A percentile compares a stretch with the other conserved stretches of the same genome.
These are phyloP conservation scores for Metarhizium guizhouense DNA, from an alignment of 2,329 filamentous ascomycete species.

Conservation along the genomic window DNA sequence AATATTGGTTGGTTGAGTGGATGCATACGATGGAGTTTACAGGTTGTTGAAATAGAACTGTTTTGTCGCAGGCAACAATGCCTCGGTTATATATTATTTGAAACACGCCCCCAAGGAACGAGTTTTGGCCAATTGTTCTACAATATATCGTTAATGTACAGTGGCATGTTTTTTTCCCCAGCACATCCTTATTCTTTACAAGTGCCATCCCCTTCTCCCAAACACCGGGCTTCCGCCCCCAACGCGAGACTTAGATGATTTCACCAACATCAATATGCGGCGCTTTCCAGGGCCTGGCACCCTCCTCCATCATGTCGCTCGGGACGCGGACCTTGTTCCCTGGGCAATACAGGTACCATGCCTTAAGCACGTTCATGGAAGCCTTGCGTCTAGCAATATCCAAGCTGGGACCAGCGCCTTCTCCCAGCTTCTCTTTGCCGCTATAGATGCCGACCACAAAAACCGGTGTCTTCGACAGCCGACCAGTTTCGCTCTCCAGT, in stretches of 20 bases:
- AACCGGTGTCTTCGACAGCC: slow-evolving; percentile 75
- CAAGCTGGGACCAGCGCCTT: slow-evolving; percentile 73
- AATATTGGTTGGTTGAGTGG: not conserved
- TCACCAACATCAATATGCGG: slow-evolving; percentile 64
- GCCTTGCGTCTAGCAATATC: slow-evolving; percentile 71
- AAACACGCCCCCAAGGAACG: not conserved
- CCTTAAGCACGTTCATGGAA: slow-evolving; percentile 76
- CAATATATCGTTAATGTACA: slow-evolving; percentile 30
- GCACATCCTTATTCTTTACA: not conserved
- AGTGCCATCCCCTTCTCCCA: not conserved
- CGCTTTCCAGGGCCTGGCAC: slow-evolving; percentile 55
- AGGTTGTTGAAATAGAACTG: not conserved
- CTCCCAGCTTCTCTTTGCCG: slow-evolving; percentile 82
- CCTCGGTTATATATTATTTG: not conserved
- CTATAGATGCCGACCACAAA: slow-evolving; percentile 93
- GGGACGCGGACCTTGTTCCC: slow-evolving; percentile 53
- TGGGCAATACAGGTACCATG: slow-evolving; percentile 95
- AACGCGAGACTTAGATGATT: slow-evolving; percentile 40
- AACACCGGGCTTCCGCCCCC: not conserved
- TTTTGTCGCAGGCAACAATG: not conserved
- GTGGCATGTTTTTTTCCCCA: slow-evolving; percentile 2
- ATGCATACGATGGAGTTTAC: not conserved
- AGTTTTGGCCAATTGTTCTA: slow-evolving; percentile 22
- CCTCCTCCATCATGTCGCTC: slow-evolving; percentile 57
- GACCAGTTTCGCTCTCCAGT: slow-evolving; percentile 83